Base-by-base conservation (phyloP, 2,329 filamentous ascomycete genomes). In the Mariannaea elegans region DNA sequence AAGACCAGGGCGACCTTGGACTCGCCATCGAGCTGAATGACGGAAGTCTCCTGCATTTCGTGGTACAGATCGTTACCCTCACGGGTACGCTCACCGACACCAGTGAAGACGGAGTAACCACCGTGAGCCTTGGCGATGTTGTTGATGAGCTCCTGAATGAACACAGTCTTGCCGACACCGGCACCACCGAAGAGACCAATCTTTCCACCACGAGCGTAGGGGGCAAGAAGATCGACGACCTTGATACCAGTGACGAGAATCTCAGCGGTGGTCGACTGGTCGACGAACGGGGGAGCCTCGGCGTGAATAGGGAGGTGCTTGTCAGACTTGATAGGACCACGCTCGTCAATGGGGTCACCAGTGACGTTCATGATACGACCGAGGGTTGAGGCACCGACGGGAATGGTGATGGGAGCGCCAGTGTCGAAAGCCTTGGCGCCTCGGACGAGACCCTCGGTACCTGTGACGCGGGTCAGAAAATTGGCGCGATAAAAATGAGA, bases 1-100 rank as follows among this genome's bases (percentile, higher is more conserved):
- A 99, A 99, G 73, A 99, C 95, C 73, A 99, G 86, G 68, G 95
- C 93, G 86, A 98, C 95, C 91, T 99, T 99, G 81, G 95, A 98
- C 77, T 97, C 94, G 82, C 95, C 95, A 70, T 99, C 95, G 71
- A 99, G 93, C 83, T 99, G 90, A 83, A 99, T 99, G 88, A 99
- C 95, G 78, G 92, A 93, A 73, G 95, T 99, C 86, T 99, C 94
- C 87, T 98, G 95, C 95, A 99, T 99, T 89, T 99, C 95, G 86
- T 99, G 94, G 91, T 99, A 99, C 87, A 99, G 83, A 90, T 99
- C 95, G 90, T 99, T 99, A 89, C 95, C 95, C 90, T 99, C 95
- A 93, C 95, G 95, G 80, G 95, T 99, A 87, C 95, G 94, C 91
- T 99, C 95, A 81, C 95, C 95, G 84, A 99, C 95, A 94, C 95